A percentile compares a stretch with the other conserved stretches of the same genome.
Evolutionary conservation across 2,329 filamentous ascomycete genomes (phyloP).

Genomic region (Cercospora zeae-maydis): DNA sequence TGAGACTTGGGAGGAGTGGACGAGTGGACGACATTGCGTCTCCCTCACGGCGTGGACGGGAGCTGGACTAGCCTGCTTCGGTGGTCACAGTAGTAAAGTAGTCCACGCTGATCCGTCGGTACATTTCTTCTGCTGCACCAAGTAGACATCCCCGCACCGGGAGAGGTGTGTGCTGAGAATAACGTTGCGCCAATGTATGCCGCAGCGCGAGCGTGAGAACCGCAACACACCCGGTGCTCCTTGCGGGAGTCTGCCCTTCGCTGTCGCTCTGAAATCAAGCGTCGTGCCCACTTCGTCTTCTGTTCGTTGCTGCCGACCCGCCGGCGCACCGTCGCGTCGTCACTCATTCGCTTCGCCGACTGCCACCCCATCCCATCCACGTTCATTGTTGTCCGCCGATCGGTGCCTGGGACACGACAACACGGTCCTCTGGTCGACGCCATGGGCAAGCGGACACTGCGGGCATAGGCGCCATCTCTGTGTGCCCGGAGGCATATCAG

Average conservation of each 20-base stretch:
- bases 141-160: background rate
- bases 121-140: background rate
- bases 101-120: slow-evolving; percentile 1
- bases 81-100: background rate
- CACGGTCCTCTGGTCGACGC: slow-evolving; percentile 13
- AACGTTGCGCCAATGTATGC: slow-evolving; percentile 4
- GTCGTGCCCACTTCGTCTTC: background rate
- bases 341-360: background rate
- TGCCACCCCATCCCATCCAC: background rate
- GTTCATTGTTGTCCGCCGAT: slow-evolving; percentile 4
- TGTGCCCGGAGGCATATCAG: slow-evolving; percentile 11
- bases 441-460: slow-evolving; percentile 20
- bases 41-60: background rate
- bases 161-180: background rate
- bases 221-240: background rate
- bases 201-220: background rate
- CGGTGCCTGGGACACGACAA: slow-evolving; percentile 3
- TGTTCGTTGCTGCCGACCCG: background rate
- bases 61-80: background rate
- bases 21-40: background rate
- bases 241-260: background rate
- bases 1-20: background rate
- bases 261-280: background rate
- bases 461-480: slow-evolving; percentile 20
- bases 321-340: background rate